Evolutionary conservation across 164 flowering plant species (phyloP).

Genomic region (Liquidambar formosana): DNA sequence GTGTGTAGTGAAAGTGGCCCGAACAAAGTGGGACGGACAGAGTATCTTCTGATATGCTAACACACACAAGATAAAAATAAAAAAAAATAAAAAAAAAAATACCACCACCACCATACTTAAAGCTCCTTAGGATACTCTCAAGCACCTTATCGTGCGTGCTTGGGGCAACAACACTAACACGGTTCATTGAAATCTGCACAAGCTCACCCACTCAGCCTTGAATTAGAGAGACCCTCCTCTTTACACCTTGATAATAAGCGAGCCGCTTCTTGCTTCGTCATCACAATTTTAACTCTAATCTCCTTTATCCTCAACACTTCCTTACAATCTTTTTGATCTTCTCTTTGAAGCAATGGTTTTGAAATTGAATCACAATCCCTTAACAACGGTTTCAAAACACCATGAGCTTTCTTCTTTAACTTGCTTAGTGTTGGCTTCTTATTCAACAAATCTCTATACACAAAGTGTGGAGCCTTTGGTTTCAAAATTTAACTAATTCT

Average conservation of each 20-base stretch:
- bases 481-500: too few species aligned
- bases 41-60: too few species aligned
- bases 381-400: too few species aligned
- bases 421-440: too few species aligned
- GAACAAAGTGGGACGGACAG: too few species aligned
- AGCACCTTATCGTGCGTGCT: background rate
- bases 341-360: background rate
- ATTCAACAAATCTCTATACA: too few species aligned
- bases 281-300: constrained; percentile 27
- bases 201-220: constrained; percentile 23
- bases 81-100: too few species aligned
- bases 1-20: too few species aligned
- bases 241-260: constrained; percentile 25
- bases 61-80: too few species aligned
- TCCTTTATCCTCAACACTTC: background rate
- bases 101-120: background rate
- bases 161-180: constrained; percentile 10
- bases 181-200: constrained; percentile 11
- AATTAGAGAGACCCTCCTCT: constrained; percentile 29
- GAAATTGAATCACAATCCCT: too few species aligned
- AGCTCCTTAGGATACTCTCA: constrained; percentile 15
- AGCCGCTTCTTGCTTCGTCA: constrained; percentile 31
- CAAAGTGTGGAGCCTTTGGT: too few species aligned
- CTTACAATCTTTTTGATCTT: background rate
- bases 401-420: too few species aligned